Evolutionary conservation across 192 early-diverging fungal genomes (phyloP), one percentile per base, ranked within the genome.

Genomic region (Coemansia sp.): DNA sequence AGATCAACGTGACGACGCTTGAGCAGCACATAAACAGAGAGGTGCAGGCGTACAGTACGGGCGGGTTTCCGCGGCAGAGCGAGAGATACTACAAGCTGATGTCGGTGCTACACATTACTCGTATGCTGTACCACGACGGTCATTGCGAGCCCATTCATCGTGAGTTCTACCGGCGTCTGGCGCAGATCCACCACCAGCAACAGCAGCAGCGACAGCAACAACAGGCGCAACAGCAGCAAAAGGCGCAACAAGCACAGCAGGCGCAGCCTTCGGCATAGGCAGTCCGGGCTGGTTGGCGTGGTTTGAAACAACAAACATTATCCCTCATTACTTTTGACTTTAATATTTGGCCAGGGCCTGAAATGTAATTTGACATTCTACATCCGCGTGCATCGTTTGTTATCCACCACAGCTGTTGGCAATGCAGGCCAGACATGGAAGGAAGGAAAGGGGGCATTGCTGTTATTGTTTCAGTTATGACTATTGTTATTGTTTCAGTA

Each of bases 1-100:
- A 68, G 58, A 83, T 83, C 61, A 65, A 78, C 66, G 68, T 83
- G 13, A 48, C 21, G 1, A 75, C 65, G 41, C 67, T 83, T 3
- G 74, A 83, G 60, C 36, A 59, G 12, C 73, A 79, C 62, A 76
- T 83, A 16, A 63, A 69, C 18, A 71, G 66, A 19, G 81, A 83
- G 62, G 81, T 83, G 5, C 59, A 72, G 64, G 72, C 70, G 21
- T 83, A 78, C 67, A 76, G 73, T 67, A 37, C 71, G 9, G 81
- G 77, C 32, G 73, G 73, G 22, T 83, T 72, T 43, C 81, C 81
- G 18, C 81, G 81, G 13, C 76, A 83, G 61, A 77, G 74, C 67
- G 72, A 78, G 65, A 66, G 81, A 54, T 83, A 83, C 73, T 83
- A 83, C 65, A 67, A 72, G 41, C 73, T 83, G 6, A 83, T 83